Evolutionary conservation across 164 flowering plant genomes (phyloP).

Genomic region (Vitis cinerea): DNA sequence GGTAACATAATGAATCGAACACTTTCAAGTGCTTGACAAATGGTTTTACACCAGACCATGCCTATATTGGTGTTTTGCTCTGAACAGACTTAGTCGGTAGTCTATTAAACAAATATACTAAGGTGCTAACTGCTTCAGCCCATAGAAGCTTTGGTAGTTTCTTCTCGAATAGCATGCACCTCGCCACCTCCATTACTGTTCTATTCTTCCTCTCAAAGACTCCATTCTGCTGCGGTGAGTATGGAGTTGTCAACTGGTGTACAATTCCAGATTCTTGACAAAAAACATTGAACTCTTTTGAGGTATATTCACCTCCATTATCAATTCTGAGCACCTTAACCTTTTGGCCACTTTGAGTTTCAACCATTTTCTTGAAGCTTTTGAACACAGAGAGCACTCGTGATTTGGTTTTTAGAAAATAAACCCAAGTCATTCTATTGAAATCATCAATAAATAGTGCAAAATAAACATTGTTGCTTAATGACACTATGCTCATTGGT

Average conservation of each 20-base stretch:
- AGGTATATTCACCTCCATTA: background rate
- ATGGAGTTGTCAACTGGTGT: background rate
- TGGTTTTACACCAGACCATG: background rate
- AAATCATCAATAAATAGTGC: slow-evolving; percentile 7
- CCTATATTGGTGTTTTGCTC: slow-evolving; percentile 1
- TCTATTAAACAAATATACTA: background rate
- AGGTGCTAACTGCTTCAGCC: background rate
- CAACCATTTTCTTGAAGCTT: background rate
- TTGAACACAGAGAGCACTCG: background rate
- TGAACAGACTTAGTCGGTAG: background rate
- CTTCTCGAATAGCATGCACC: slow-evolving; percentile 2
- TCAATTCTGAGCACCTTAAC: slow-evolving; percentile 2
- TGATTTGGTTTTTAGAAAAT: background rate
- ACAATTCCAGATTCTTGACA: background rate
- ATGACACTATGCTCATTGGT: background rate
- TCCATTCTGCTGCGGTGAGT: slow-evolving; percentile 1
- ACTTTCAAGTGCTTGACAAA: background rate
- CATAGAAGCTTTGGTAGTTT: background rate
- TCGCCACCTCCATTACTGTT: slow-evolving; percentile 1
- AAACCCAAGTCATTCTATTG: slow-evolving; percentile 3
- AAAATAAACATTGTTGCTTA: background rate
- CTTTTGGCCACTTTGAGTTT: background rate
- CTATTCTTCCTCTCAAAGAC: slow-evolving; percentile 1
- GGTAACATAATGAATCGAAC: background rate
- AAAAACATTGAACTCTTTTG: background rate